Conservation (phyloP, 1,139 yeast species). For the Yamadazyma pseudoaaseri region DNA sequence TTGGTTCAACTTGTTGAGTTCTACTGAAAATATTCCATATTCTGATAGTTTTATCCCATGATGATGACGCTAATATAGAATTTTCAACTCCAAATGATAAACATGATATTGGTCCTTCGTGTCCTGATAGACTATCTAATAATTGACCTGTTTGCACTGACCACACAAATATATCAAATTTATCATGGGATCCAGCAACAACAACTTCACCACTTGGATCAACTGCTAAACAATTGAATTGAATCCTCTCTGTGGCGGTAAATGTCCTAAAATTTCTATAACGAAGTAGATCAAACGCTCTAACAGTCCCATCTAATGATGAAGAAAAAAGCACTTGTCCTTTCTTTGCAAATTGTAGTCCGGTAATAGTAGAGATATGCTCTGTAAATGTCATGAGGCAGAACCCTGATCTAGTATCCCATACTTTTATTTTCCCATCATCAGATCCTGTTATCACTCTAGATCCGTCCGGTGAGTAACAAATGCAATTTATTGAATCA, state of each 20-base stretch:
- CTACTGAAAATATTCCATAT: constrained; percentile 92
- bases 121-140: constrained; percentile 85
- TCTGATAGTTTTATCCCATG: constrained; percentile 95
- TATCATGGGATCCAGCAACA: constrained; percentile 91
- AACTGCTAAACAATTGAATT: constrained; percentile 85
- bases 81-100: constrained; percentile 82
- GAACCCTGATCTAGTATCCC: constrained; percentile 94
- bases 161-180: constrained; percentile 92
- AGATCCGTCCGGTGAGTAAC: constrained; percentile 94
- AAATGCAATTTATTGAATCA: constrained; percentile 79
- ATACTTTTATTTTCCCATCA: constrained; percentile 93
- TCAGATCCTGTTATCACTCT: constrained; percentile 91
- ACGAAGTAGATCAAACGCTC: constrained; percentile 95
- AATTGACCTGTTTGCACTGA: constrained; percentile 95
- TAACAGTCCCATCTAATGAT: constrained; percentile 92
- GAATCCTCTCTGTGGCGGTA: constrained; percentile 86
- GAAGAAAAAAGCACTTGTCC: constrained; percentile 91
- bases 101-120: constrained; percentile 93
- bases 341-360: constrained; percentile 77
- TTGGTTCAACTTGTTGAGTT: constrained; percentile 84
- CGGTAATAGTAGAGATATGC: constrained; percentile 87
- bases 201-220: constrained; percentile 98
- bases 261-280: constrained; percentile 93
- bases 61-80: constrained; percentile 80
- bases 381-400: constrained; percentile 90